Conservation (phyloP, 1,139 yeast genomes). For the Meyerozyma elateridarum region DNA sequence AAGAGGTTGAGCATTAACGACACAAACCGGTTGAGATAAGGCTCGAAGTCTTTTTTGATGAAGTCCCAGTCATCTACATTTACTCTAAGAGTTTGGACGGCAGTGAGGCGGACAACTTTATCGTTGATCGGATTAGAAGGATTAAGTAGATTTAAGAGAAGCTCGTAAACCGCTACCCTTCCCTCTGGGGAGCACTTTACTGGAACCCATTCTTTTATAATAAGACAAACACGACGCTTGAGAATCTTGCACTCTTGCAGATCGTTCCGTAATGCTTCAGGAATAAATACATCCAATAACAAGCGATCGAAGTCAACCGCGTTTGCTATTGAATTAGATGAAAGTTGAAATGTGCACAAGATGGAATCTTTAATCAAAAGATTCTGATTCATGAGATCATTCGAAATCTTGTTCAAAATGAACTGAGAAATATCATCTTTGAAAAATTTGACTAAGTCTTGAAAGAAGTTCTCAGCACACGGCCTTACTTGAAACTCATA, state of each 20-base stretch:
- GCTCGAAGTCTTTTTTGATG: constrained; percentile 58
- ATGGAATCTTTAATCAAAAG: constrained; percentile 74
- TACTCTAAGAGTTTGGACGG: constrained; percentile 65
- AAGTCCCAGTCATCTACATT: constrained; percentile 87
- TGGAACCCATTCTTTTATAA: constrained; percentile 77
- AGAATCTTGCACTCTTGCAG: constrained; percentile 54
- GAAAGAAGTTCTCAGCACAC: constrained; percentile 82
- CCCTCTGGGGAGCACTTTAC: constrained; percentile 59
- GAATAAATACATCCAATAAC: constrained; percentile 56
- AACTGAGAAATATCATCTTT: constrained; percentile 58
- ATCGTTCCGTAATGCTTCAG: constrained; percentile 52
- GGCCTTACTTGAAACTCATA: constrained; percentile 86
- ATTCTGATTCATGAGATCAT: constrained; percentile 40
- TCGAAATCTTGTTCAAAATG: constrained; percentile 59
- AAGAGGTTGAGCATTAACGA: constrained; percentile 44
- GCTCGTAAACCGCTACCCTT: constrained; percentile 54
- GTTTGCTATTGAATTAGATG: constrained; percentile 62
- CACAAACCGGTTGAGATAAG: constrained; percentile 55
- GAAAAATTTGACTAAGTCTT: constrained; percentile 65
- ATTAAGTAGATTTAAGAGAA: constrained; percentile 45
- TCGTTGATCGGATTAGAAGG: constrained; percentile 49
- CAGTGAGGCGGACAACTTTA: constrained; percentile 68
- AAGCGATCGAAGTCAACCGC: constrained; percentile 60
- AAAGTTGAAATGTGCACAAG: constrained; percentile 74
- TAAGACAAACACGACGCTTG: constrained; percentile 69